Base-by-base conservation (phyloP, 1,284 basidiomycete species). In the Cutaneotrichosporon spelunceum region DNA sequence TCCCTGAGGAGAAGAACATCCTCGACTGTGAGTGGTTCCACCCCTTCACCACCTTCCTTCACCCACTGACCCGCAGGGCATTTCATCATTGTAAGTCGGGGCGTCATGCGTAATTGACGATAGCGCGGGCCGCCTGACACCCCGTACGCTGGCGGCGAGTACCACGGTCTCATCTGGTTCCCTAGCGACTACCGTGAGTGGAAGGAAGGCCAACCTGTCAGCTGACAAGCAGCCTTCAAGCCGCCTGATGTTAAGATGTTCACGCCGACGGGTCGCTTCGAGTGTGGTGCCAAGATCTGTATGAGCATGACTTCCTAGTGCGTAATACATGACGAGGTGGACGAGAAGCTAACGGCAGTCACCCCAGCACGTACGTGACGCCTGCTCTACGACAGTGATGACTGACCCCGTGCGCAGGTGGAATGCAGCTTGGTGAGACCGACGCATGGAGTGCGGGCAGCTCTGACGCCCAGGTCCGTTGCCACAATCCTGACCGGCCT, bases 211-310 rank as follows among this genome's bases (percentile, higher is more conserved):
- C n/a, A n/a, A n/a, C n/a, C 2, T 4, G 10, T 33, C 19, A n/a
- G 5, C 33, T 13, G 5, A 57, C 39, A 54, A 44, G 13, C 59
- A 66, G 92, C 90, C 3, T 94, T 93, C 83, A 93, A 91, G 78
- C 91, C 91, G 0, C 93, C 93, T 64, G 93, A 93, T 60, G 95
- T 97, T 82, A 97, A 96, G 89, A 91, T 96, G 89, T 86, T 90
- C 74, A 97, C 93, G 23, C 93, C 93, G 0, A 93, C 90, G 16
- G 93, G 93, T 13, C 86, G 93, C 56, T 97, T 97, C 78, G 87
- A 91, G 70, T 88, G 90, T 29, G 91, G 94, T 81, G 88, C 88
- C 80, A 94, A 93, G 84, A 97, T 97, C 67, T 95, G 91, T 75
- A 93, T 93, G 80, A 93, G 91, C 42, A 94, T 94, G 91, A 93